A percentile compares a stretch with the other conserved stretches of the same genome.
These are phyloP conservation scores for Trichophyton benhamiae DNA, from an alignment of 2,329 filamentous ascomycete genomes.

Conservation along the genomic window DNA sequence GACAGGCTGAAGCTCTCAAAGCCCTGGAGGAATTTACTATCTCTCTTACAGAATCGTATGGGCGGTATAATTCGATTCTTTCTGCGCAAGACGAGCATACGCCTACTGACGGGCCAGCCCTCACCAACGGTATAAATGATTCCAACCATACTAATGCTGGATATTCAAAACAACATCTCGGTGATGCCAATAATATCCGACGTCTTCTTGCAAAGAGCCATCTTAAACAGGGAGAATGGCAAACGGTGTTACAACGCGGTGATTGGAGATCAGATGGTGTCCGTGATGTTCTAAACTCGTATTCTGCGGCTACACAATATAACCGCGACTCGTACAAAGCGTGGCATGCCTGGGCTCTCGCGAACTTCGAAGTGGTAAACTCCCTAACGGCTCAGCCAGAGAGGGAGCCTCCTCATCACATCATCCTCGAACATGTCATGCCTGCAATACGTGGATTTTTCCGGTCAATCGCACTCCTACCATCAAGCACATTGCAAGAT, in stretches of 20 bases:
- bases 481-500: slow-evolving; percentile 87
- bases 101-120: slow-evolving; percentile 32
- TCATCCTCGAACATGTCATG: slow-evolving; percentile 77
- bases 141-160: slow-evolving; percentile 29
- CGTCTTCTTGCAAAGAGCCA: slow-evolving; percentile 87
- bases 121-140: slow-evolving; percentile 37
- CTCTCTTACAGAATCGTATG: slow-evolving; percentile 48
- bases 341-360: slow-evolving; percentile 96
- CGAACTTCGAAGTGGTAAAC: slow-evolving; percentile 97
- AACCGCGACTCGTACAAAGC: slow-evolving; percentile 97
- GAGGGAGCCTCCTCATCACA: slow-evolving; percentile 49
- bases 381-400: slow-evolving; percentile 57
- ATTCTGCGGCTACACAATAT: slow-evolving; percentile 82
- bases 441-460: slow-evolving; percentile 94
- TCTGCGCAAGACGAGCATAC: slow-evolving; percentile 28
- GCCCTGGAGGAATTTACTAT: slow-evolving; percentile 51
- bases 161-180: slow-evolving; percentile 29
- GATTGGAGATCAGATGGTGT: slow-evolving; percentile 83
- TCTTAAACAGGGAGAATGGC: slow-evolving; percentile 92
- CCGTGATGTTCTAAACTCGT: slow-evolving; percentile 79
- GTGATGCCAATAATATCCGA: slow-evolving; percentile 45
- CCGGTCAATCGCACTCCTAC: slow-evolving; percentile 85
- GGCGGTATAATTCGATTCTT: slow-evolving; percentile 31
- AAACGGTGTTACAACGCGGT: slow-evolving; percentile 69
- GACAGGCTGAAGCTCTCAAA: slow-evolving; percentile 50